Conservation (phyloP, 345 rosid species). For the Hypericum androsaemum region DNA sequence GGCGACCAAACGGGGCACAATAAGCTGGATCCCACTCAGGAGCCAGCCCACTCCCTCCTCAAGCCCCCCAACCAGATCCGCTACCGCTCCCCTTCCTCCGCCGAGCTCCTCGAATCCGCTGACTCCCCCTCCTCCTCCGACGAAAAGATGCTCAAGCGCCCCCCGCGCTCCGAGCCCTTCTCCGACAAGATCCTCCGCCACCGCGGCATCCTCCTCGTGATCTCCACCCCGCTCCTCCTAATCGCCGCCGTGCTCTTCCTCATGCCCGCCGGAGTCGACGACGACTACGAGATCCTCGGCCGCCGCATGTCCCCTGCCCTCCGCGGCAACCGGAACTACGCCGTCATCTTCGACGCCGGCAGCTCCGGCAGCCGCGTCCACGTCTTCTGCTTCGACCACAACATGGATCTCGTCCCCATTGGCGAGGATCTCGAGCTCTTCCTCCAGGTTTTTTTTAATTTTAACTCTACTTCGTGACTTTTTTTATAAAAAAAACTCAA, state of each 20-base stretch:
- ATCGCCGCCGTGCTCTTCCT: constrained; percentile 47
- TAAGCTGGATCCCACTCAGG: constrained; percentile 27
- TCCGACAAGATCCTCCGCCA: constrained; percentile 72
- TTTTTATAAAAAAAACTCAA: no score
- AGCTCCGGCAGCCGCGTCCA: constrained; percentile 97
- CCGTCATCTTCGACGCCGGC: constrained; percentile 87
- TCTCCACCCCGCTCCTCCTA: constrained; percentile 59
- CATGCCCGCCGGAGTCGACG: constrained; percentile 36
- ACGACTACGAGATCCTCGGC: constrained; percentile 30
- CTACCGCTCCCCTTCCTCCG: constrained; percentile 29
- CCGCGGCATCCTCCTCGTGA: constrained; percentile 49
- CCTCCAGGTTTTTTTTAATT: constrained; percentile 33
- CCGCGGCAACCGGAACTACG: constrained; percentile 38
- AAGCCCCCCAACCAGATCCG: constrained; percentile 11
- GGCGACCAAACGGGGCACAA: no score
- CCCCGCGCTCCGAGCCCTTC: constrained; percentile 40
- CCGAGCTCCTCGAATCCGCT: constrained; percentile 31
- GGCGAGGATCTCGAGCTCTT: constrained; percentile 88
- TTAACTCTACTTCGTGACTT: no score
- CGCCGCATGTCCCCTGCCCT: constrained; percentile 41
- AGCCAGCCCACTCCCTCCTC: constrained; percentile 50
- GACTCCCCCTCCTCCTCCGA: constrained; percentile 26
- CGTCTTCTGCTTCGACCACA: constrained; percentile 78
- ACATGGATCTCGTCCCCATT: constrained; percentile 84
- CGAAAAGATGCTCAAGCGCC: constrained; percentile 55